Evolutionary conservation across 257 asterid genomes (phyloP).

Genomic region (Nemophila menziesii): DNA sequence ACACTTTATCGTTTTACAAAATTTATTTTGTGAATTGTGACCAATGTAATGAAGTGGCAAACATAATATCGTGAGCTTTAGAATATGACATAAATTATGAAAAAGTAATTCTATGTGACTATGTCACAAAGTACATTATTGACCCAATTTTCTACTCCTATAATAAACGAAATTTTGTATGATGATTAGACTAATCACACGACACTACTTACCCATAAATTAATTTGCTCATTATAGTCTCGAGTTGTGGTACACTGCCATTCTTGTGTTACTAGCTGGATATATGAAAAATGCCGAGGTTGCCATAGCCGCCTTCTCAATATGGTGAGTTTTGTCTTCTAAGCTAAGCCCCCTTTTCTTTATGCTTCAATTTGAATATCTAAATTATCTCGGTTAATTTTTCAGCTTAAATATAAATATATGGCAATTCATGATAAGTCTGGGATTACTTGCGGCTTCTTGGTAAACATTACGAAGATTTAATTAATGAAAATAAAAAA

Average conservation of each 20-base stretch:
- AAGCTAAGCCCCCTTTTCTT: too few species aligned
- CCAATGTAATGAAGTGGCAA: too few species aligned
- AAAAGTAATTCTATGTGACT: too few species aligned
- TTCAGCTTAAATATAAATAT: conserved; percentile 65
- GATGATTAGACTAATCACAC: too few species aligned
- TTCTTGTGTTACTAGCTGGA: conserved; percentile 76
- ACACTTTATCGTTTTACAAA: too few species aligned
- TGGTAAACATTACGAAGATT: conserved; percentile 27
- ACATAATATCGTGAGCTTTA: too few species aligned
- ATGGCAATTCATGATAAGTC: conserved; percentile 82
- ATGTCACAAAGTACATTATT: too few species aligned
- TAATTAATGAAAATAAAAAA: too few species aligned
- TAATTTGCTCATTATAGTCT: conserved; percentile 28
- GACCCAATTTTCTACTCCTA: too few species aligned
- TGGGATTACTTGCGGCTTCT: conserved; percentile 76
- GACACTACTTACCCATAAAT: neutral
- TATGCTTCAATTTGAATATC: conserved; percentile 5
- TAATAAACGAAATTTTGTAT: too few species aligned
- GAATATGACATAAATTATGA: too few species aligned
- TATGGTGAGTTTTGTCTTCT: conserved; percentile 36
- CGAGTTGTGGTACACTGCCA: conserved; percentile 83
- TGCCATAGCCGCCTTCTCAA: conserved; percentile 79
- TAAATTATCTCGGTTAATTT: neutral
- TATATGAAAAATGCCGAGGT: conserved; percentile 78
- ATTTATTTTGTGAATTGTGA: too few species aligned